Conservation (phyloP, 441 rosid genomes). For the Jatropha podagrica region DNA sequence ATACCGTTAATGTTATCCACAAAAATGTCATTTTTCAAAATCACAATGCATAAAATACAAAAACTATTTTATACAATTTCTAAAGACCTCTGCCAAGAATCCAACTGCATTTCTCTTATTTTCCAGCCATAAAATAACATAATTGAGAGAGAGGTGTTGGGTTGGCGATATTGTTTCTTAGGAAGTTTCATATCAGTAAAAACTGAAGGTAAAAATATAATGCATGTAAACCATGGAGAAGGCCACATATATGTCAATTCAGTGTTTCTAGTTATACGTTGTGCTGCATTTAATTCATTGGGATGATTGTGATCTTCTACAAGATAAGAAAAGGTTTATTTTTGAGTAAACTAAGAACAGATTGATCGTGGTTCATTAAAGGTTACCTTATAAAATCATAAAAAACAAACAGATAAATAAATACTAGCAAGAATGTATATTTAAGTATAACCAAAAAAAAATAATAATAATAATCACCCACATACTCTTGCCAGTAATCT, state of each 20-base stretch:
- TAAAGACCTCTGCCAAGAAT: background rate
- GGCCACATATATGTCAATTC: background rate
- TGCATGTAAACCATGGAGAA: background rate
- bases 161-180: background rate
- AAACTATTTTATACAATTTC: background rate
- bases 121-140: background rate
- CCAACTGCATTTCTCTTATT: background rate
- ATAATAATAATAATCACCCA: conserved; percentile 24
- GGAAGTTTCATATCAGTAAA: background rate
- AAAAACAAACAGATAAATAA: background rate
- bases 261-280: background rate
- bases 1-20: background rate
- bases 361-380: background rate
- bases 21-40: background rate
- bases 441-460: background rate
- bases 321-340: background rate
- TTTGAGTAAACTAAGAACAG: background rate
- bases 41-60: background rate
- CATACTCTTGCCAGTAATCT: conserved; percentile 92
- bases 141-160: background rate
- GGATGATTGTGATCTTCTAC: background rate
- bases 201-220: background rate
- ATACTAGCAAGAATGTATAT: background rate
- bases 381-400: background rate
- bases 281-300: background rate